These are phyloP conservation scores for Eimeria falciformis DNA, from an alignment of 169 alveolate species.

Conservation along the genomic window DNA sequence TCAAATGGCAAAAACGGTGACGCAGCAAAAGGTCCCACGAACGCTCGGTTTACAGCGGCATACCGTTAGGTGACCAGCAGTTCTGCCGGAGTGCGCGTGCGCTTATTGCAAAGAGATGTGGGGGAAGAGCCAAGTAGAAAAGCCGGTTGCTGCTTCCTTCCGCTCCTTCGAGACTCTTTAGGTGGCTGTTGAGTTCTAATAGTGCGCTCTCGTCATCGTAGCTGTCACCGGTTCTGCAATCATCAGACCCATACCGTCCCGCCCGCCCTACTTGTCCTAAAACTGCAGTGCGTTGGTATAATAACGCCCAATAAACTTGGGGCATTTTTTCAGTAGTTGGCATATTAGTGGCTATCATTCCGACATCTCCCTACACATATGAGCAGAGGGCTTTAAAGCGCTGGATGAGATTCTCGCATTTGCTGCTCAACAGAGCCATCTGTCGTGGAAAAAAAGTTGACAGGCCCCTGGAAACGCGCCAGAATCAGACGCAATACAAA, in stretches of 20 bases:
- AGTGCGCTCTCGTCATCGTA: slow-evolving; percentile 58
- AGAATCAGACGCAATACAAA: slow-evolving; percentile 38
- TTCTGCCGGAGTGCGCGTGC: slow-evolving; percentile 53
- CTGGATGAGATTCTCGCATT: slow-evolving; percentile 63
- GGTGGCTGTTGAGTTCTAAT: slow-evolving; percentile 40
- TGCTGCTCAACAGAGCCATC: slow-evolving; percentile 61
- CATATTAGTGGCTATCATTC: too few species aligned
- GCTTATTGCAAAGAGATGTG: slow-evolving; percentile 78
- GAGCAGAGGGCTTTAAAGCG: slow-evolving; percentile 69
- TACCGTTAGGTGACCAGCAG: slow-evolving; percentile 71
- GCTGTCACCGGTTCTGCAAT: slow-evolving; percentile 65
- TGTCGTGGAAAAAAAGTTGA: slow-evolving; percentile 61
- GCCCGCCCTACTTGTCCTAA: not conserved
- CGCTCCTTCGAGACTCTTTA: slow-evolving; percentile 13
- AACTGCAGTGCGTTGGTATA: not conserved
- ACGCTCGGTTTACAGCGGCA: not conserved
- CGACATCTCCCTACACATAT: slow-evolving; percentile 35
- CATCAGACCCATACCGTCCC: not conserved
- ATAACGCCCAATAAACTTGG: not conserved
- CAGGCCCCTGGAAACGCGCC: slow-evolving; percentile 45
- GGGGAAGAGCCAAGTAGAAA: slow-evolving; percentile 84
- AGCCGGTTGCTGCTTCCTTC: slow-evolving; percentile 71
- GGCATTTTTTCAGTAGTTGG: too few species aligned
- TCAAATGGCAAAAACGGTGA: too few species aligned
- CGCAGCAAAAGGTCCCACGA: too few species aligned